Percentiles rank a stretch among this genome's conserved stretches.
Conservation (phyloP, 1,284 basidiomycete species). For the Microbotryomycetes sp. region DNA sequence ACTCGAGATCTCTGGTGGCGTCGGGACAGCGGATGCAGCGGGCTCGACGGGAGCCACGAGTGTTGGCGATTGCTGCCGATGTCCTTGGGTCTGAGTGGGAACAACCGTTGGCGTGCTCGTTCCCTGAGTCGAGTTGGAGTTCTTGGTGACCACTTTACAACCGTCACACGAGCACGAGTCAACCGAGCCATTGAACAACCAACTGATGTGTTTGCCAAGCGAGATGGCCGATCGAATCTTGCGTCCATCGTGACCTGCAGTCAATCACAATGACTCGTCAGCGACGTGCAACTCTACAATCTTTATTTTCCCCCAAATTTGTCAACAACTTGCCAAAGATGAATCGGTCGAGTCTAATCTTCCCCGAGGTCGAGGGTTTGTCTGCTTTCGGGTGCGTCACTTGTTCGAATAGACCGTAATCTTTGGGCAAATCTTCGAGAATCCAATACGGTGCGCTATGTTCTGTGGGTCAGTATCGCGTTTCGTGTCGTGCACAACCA, state of each 20-base stretch:
- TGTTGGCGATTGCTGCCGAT: neutral
- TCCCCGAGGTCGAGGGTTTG: neutral
- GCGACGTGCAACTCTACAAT: too few species aligned
- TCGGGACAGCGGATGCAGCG: conserved; percentile 2
- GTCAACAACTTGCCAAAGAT: conserved; percentile 16
- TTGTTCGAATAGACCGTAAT: conserved; percentile 29
- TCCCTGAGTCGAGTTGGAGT: neutral
- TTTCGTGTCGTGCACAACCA: too few species aligned
- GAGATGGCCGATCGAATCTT: conserved; percentile 31
- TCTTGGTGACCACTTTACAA: conserved; percentile 15
- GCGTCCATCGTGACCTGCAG: conserved; percentile 22
- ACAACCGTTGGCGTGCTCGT: neutral
- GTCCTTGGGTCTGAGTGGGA: neutral
- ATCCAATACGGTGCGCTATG: conserved; percentile 17
- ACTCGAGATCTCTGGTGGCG: conserved; percentile 3
- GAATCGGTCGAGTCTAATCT: conserved; percentile 24
- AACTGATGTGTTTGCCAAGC: conserved; percentile 25
- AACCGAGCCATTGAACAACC: conserved; percentile 2
- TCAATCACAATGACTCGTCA: neutral
- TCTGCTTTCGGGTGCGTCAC: conserved; percentile 24
- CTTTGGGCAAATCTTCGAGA: conserved; percentile 14
- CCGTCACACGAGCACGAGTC: conserved; percentile 24
- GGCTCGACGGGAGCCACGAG: neutral
- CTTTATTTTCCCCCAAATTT: neutral
- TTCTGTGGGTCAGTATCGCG: neutral